Conservation (phyloP, 2,329 filamentous ascomycete genomes). For the Helotiales sp. region DNA sequence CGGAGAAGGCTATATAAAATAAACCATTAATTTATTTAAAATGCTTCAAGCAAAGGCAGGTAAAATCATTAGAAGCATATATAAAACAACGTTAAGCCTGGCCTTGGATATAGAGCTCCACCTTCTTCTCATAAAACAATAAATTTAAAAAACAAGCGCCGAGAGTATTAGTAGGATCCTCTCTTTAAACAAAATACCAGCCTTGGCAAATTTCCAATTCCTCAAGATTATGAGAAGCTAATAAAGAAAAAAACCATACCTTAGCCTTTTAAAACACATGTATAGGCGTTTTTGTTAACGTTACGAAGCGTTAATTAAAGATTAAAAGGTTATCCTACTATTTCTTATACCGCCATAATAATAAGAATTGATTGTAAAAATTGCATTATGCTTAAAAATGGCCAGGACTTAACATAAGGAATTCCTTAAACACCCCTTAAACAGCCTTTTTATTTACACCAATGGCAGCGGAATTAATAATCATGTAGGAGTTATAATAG, state of each 20-base stretch:
- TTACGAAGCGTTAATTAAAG: slow-evolving; percentile 9
- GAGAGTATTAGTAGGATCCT: too few species aligned
- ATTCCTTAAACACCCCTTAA: neutral
- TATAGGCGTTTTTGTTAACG: slow-evolving; percentile 15
- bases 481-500: slow-evolving; percentile 24
- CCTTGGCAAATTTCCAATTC: slow-evolving; percentile 8
- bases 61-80: slow-evolving; percentile 36
- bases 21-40: slow-evolving; percentile 28
- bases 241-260: slow-evolving; percentile 10
- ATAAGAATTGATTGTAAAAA: too few species aligned
- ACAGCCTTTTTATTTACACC: neutral
- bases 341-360: neutral
- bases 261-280: slow-evolving; percentile 17
- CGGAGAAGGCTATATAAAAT: slow-evolving; percentile 28
- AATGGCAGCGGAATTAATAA: neutral
- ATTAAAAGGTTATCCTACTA: slow-evolving; percentile 18
- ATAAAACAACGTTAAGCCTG: slow-evolving; percentile 34
- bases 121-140: slow-evolving; percentile 20
- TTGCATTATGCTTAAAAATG: too few species aligned
- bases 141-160: slow-evolving; percentile 23
- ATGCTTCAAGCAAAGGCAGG: slow-evolving; percentile 32
- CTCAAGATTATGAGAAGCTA: slow-evolving; percentile 13
- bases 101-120: slow-evolving; percentile 34
- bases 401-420: too few species aligned
- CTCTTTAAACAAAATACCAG: slow-evolving; percentile 17